Evolutionary conservation across 768 basidiomycete genomes (phyloP).

Genomic region (Amyloporia xantha): DNA sequence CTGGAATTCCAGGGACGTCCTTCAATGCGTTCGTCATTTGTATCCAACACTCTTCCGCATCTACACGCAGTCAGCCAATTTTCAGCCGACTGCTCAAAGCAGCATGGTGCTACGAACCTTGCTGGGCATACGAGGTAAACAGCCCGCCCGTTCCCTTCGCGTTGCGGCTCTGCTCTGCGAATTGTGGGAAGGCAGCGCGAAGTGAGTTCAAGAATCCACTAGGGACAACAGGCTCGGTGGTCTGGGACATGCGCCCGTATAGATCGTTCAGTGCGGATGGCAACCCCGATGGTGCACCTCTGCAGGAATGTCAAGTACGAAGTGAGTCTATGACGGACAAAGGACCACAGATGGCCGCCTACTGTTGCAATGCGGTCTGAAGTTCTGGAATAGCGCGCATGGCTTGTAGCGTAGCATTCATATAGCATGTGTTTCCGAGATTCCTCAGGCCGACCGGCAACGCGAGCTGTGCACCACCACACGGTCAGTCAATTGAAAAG

Average conservation of each 20-base stretch:
- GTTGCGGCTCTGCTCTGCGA: conserved; percentile 58
- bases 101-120: conserved; percentile 36
- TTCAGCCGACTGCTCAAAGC: no score
- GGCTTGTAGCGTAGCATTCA: conserved; percentile 95
- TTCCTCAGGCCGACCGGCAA: conserved; percentile 81
- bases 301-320: neutral
- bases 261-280: conserved; percentile 57
- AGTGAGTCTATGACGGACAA: conserved; percentile 8
- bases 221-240: conserved; percentile 73
- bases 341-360: no score
- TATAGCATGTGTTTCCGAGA: conserved; percentile 95
- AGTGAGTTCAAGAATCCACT: conserved; percentile 59
- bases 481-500: no score
- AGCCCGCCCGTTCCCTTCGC: conserved; percentile 30
- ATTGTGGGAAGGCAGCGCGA: conserved; percentile 81
- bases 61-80: conserved; percentile 26
- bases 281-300: conserved; percentile 23
- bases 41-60: conserved; percentile 88
- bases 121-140: conserved; percentile 81
- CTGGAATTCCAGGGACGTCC: conserved; percentile 48
- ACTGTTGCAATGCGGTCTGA: conserved; percentile 60
- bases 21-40: conserved; percentile 67
- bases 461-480: conserved; percentile 63
- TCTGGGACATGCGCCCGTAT: conserved; percentile 65
- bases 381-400: conserved; percentile 90